Evolutionary conservation across 768 basidiomycete genomes (phyloP).

Genomic region (Zangia roseola): DNA sequence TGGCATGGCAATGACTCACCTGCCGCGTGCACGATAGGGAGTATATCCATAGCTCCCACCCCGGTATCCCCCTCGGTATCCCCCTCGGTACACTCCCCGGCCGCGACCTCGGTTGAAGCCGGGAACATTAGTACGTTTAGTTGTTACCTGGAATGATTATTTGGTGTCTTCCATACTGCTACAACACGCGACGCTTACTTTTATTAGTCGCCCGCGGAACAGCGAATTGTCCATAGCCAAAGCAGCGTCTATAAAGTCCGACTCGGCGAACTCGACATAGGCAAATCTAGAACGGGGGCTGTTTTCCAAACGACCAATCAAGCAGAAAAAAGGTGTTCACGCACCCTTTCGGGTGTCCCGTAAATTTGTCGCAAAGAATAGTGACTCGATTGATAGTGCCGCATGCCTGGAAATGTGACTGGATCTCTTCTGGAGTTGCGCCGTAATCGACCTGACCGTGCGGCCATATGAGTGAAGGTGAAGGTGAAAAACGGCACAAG

Average conservation of each 20-base stretch:
- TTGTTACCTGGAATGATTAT: slow-evolving; percentile 66
- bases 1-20: slow-evolving; percentile 45
- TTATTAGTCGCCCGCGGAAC: slow-evolving; percentile 90
- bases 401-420: slow-evolving; percentile 94
- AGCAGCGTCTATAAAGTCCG: slow-evolving; percentile 87
- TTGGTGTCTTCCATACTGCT: neutral
- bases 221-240: slow-evolving; percentile 93
- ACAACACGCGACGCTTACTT: slow-evolving; percentile 48
- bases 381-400: slow-evolving; percentile 99
- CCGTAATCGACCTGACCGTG: slow-evolving; percentile 88
- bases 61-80: slow-evolving; percentile 59
- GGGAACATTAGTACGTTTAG: slow-evolving; percentile 95
- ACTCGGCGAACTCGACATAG: slow-evolving; percentile 97
- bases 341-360: slow-evolving; percentile 98
- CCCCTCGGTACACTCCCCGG: slow-evolving; percentile 63
- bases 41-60: slow-evolving; percentile 52
- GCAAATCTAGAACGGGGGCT: slow-evolving; percentile 67
- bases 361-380: slow-evolving; percentile 99
- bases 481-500: slow-evolving; percentile 3
- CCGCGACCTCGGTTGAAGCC: slow-evolving; percentile 86
- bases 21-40: slow-evolving; percentile 67
- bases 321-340: slow-evolving; percentile 18
- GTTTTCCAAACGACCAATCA: slow-evolving; percentile 6
- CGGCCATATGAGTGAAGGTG: slow-evolving; percentile 11
- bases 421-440: slow-evolving; percentile 97